Base-by-base conservation (phyloP, 805 yeast genomes). In the Metschnikowia shivogae region DNA sequence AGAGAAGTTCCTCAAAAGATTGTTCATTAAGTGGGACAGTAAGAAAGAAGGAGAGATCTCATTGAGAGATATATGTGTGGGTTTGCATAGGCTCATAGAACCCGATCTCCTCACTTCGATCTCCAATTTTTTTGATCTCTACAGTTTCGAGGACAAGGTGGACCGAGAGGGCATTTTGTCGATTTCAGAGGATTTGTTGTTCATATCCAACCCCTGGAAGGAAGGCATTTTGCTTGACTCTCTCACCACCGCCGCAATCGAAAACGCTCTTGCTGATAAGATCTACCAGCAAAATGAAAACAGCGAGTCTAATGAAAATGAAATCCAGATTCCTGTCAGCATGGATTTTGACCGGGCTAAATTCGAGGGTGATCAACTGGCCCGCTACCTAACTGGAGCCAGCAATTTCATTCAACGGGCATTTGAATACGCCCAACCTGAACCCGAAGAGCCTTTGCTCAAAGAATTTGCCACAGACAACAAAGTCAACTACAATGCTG, bases 361-460 rank as follows among this genome's bases (percentile, higher is more conserved):
- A 39, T 78, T 83, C 58, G 81, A 77, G 52, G 70, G 72, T 36
- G 80, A 76, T 53, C 93, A 86, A 61, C 67, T 81, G n/a, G 89
- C 84, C 56, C 68, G 97, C 49, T 92, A 89, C 58, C 71, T 93
- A 24, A 77, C 88, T 1, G 92, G 97, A 0, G 93, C 96, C 3
- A 85, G 96, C 49, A 81, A 78, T 14, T 93, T 92, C 56, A 78
- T 92, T 36, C 88, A 87, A 62, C 71, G 95, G 48, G 89, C 95
- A 0, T 89, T 89, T 60, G 96, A 89, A 58, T 89, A 89, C 62
- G 95, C 97, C 0, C 86, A 80, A 52, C 86, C 93, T 1, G 76
- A 73, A 28, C 82, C 76, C 38, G 63, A 59, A 29, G 72, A 68
- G 42, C 42, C 65, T 3, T 56, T 71, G n/a, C 50, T 70, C 24